Conservation (phyloP, 2,329 filamentous ascomycete species). For the Trichothecium roseum region DNA sequence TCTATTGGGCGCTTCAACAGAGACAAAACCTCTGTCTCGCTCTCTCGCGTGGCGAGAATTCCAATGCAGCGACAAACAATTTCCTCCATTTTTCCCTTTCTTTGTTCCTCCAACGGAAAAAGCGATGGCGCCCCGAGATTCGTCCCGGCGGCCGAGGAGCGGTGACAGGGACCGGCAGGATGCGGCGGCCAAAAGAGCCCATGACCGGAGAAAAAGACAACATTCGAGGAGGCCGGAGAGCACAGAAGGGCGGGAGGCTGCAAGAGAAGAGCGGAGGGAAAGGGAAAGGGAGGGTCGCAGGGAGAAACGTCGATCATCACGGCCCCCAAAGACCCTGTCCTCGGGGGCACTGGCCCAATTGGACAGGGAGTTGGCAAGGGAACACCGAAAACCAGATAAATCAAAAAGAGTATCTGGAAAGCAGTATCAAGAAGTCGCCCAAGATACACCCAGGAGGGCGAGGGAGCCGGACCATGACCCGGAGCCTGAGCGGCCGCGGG, state of each 20-base stretch:
- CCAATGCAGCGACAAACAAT: constrained; percentile 7
- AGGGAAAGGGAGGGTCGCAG: constrained; percentile 14
- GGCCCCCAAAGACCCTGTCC: constrained; percentile 21
- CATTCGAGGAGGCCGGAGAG: constrained; percentile 23
- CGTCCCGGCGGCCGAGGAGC: constrained; percentile 19
- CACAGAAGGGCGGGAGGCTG: constrained; percentile 14
- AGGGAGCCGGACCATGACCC: constrained; percentile 11
- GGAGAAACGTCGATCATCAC: constrained; percentile 7
- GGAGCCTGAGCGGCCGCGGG: constrained; percentile 9
- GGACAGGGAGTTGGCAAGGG: constrained; percentile 44
- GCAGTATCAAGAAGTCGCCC: constrained; percentile 18
- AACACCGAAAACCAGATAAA: constrained; percentile 36
- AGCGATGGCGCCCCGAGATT: constrained; percentile 24
- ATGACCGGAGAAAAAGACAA: constrained; percentile 21
- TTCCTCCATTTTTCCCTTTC: constrained; percentile 4
- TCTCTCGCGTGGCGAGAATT: constrained; percentile 9
- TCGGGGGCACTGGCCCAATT: constrained; percentile 54
- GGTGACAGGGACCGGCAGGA: constrained; percentile 17
- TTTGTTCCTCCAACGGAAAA: not conserved
- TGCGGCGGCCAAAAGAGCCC: constrained; percentile 19
- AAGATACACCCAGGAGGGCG: constrained; percentile 6
- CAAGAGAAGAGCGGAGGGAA: constrained; percentile 2
- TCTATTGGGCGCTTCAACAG: too few relatives aligned
- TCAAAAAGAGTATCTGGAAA: constrained; percentile 23
- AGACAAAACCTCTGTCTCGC: constrained; percentile 1